Conservation (phyloP, 225 moss, liverwort and hornwort species). For the Bryoerythrophyllum caledonicum region DNA sequence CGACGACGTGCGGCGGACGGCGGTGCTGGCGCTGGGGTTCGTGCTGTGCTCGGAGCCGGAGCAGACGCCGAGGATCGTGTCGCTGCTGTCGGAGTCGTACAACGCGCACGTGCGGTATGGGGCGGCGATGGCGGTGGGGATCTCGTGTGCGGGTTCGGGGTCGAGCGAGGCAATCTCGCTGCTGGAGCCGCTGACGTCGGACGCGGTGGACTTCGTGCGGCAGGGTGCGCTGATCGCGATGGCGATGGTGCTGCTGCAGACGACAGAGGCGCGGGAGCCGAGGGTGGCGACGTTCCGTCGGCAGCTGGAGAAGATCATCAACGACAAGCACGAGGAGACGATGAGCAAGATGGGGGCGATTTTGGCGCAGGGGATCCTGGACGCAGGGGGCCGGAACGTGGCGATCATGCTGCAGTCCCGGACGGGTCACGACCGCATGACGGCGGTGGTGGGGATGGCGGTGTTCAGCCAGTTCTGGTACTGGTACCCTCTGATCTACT, state of each 20-base stretch:
- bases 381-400: slow-evolving; percentile 86
- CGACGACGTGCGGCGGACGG: slow-evolving; percentile 81
- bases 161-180: slow-evolving; percentile 77
- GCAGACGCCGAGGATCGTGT: slow-evolving; percentile 88
- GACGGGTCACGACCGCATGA: slow-evolving; percentile 87
- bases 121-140: slow-evolving; percentile 88
- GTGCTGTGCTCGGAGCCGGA: slow-evolving; percentile 87
- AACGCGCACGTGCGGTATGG: slow-evolving; percentile 88
- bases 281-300: slow-evolving; percentile 78
- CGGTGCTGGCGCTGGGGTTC: slow-evolving; percentile 79
- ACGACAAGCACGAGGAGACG: slow-evolving; percentile 86
- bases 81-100: slow-evolving; percentile 79
- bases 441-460: slow-evolving; percentile 86
- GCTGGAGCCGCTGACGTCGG: slow-evolving; percentile 79
- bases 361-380: slow-evolving; percentile 77
- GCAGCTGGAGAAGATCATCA: slow-evolving; percentile 78
- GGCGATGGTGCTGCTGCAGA: slow-evolving; percentile 89
- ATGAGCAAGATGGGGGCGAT: slow-evolving; percentile 98
- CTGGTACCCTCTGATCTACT: slow-evolving; percentile 84
- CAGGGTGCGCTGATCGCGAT: slow-evolving; percentile 83
- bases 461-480: slow-evolving; percentile 93
- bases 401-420: slow-evolving; percentile 84
- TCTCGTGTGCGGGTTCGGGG: slow-evolving; percentile 79
- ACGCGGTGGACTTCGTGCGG: slow-evolving; percentile 80
- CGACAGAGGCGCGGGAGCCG: slow-evolving; percentile 75